A percentile compares a stretch with the other conserved stretches of the same genome.
Conservation (phyloP, 1,139 yeast species). For the Pichia sp. region DNA sequence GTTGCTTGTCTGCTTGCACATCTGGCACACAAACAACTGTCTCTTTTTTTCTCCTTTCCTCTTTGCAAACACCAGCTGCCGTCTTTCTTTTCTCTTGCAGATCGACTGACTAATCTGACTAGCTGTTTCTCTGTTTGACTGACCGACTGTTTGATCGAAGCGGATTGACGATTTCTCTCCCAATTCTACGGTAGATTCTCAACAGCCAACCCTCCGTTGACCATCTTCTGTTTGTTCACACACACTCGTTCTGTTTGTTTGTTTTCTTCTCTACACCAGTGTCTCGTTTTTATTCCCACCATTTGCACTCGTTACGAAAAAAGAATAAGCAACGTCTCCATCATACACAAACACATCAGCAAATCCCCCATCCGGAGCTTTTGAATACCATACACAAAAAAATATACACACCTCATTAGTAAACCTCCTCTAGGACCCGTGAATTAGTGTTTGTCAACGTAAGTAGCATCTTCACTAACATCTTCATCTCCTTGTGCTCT, state of each 20-base stretch:
- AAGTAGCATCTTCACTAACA: conserved; percentile 6
- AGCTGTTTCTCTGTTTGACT: background rate
- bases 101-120: background rate
- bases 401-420: background rate
- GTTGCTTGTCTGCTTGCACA: background rate
- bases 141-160: background rate
- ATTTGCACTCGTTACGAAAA: background rate
- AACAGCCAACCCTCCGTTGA: background rate
- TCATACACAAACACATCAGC: background rate
- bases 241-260: background rate
- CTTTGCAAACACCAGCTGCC: background rate
- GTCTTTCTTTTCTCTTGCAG: background rate
- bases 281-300: background rate
- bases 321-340: background rate
- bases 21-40: background rate
- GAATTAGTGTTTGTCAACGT: background rate
- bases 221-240: background rate
- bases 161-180: background rate
- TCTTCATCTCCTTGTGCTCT: background rate
- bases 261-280: background rate
- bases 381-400: background rate
- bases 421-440: background rate
- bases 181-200: background rate
- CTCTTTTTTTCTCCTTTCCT: background rate
- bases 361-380: background rate